Base-by-base conservation (phyloP, 306 rosid species). In the Prunus campanulata region DNA sequence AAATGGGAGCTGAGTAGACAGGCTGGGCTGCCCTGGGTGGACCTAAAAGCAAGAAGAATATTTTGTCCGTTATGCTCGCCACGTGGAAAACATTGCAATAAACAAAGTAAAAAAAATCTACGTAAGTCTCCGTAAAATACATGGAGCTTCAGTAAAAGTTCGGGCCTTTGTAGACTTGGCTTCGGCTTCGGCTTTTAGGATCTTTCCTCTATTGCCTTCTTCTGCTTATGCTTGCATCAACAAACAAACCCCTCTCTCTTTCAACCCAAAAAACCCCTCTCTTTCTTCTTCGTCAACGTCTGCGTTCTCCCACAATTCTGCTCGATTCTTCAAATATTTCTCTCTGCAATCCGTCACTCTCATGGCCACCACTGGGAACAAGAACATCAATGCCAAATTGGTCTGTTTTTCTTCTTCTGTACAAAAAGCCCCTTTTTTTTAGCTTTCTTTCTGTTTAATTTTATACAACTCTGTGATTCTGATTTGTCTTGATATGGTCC, bases 331-430 rank as follows among this genome's bases (percentile, higher is more conserved):
- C 42, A 54, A n/a, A 20, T 65, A 74, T 20, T 39, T 67, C 50
- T 8, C 49, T 74, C 16, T 68, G 68, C 50, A 20, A 65, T 74
- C 78, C 27, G 24, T 69, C 64, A 42, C 79, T 2, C 51, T 51
- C 81, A 87, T 87, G 91, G 91, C 89, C 72, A 87, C 89, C 82
- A 85, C 80, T 48, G 91, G 91, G 77, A 87, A 80, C 86, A 87
- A 80, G 87, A 87, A 80, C 81, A 83, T 85, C 62, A 87, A 87
- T 76, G 88, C 91, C 71, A 87, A 87, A 85, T 82, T 87, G 86
- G 91, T 87, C 35, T 49, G 88, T 2, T 1, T 72, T 71, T 75
- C 25, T 52, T 13, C 27, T 10, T 44, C 66, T 44, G 51, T 39
- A 15, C 12, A 13, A 18, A n/a, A 48, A 61, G 25, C 6, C 9